Evolutionary conservation across 306 rosid species (phyloP).

Genomic region (Quercus gilva): DNA sequence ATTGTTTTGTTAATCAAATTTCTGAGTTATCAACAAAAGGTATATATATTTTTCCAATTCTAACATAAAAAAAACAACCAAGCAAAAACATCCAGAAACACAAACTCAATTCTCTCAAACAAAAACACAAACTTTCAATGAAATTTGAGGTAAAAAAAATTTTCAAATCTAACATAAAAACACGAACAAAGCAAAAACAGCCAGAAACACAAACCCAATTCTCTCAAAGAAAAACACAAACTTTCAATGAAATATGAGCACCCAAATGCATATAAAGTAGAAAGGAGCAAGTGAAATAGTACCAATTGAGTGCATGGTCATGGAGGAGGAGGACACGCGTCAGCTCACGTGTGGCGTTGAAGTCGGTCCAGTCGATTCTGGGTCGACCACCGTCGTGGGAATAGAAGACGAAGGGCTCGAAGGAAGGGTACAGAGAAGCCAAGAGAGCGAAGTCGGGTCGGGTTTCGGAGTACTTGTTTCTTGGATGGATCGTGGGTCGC

Average conservation of each 20-base stretch:
- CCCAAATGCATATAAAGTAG: neutral
- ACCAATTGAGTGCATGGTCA: constrained; percentile 48
- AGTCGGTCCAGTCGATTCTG: constrained; percentile 73
- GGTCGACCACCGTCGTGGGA: constrained; percentile 32
- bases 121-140: neutral
- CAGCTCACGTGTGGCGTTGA: constrained; percentile 82
- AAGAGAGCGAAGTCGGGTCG: constrained; percentile 73
- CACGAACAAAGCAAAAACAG: neutral
- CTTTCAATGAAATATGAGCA: too few relatives aligned
- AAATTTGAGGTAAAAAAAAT: too few relatives aligned
- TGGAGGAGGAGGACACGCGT: constrained; percentile 55
- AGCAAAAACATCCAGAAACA: neutral
- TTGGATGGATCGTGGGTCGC: constrained; percentile 49
- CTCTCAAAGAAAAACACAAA: neutral
- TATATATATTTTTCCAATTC: too few relatives aligned
- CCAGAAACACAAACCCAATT: neutral
- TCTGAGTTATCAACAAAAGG: too few relatives aligned
- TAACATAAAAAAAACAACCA: neutral
- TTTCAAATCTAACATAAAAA: too few relatives aligned
- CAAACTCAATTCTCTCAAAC: neutral
- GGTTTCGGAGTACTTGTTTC: constrained; percentile 69
- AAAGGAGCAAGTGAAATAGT: neutral
- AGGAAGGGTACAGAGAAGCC: constrained; percentile 79
- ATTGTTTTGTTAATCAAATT: too few relatives aligned
- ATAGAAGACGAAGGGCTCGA: constrained; percentile 47